Conservation (phyloP, 208 protist species). For the Acanthamoeba rhysodes region DNA sequence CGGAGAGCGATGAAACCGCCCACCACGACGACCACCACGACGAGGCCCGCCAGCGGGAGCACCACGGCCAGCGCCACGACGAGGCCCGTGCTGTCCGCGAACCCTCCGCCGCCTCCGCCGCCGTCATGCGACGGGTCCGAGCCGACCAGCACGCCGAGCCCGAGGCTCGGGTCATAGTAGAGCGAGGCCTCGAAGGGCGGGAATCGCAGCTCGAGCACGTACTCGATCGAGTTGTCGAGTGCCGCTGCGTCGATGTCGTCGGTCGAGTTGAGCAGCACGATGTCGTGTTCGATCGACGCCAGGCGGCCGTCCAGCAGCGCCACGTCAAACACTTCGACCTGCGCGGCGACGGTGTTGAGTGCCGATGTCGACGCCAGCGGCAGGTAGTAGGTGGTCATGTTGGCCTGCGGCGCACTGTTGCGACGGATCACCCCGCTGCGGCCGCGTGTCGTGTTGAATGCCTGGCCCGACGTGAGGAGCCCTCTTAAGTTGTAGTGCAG, state of each 20-base stretch:
- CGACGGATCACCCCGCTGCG: neutral
- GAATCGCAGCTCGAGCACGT: conserved; percentile 7
- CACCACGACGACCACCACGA: neutral
- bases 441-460: conserved; percentile 1
- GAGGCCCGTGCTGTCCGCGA: neutral
- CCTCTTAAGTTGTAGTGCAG: neutral
- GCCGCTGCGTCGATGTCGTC: neutral
- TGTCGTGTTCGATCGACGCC: neutral
- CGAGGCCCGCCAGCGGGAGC: neutral
- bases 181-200: neutral
- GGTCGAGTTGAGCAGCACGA: neutral
- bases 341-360: neutral
- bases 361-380: neutral
- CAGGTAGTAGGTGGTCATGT: conserved; percentile 49
- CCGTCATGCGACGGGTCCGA: neutral
- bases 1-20: neutral
- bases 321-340: conserved; percentile 28
- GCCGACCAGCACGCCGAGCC: conserved; percentile 7
- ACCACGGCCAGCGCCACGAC: conserved; percentile 5
- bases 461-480: neutral
- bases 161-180: conserved; percentile 34
- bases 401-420: neutral
- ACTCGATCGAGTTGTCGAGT: neutral
- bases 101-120: neutral
- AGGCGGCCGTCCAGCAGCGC: neutral